A percentile compares a stretch with the other conserved stretches of the same genome.
phyloP scores from a whole-genome alignment of 2,329 filamentous ascomycete species.

The Rhynchosporium secalis region DNA sequence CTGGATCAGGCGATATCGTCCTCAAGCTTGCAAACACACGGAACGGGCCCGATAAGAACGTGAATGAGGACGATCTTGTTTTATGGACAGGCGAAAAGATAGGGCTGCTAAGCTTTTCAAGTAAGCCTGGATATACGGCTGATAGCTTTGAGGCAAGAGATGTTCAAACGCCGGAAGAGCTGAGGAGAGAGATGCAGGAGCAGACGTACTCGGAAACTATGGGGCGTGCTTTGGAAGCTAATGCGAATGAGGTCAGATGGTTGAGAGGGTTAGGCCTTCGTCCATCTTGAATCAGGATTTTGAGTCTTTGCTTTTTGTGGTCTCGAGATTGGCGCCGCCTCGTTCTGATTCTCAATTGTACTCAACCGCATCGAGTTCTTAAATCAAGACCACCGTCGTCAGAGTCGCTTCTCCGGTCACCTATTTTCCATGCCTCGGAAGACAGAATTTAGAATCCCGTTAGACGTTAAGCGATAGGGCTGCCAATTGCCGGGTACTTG shows the following conservation, averaged over 20 bases:
- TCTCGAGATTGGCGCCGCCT: background rate
- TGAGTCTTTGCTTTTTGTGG: background rate
- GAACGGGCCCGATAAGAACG: conserved; percentile 39
- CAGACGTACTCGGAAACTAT: conserved; percentile 67
- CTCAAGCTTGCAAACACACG: conserved; percentile 67
- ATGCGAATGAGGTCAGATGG: conserved; percentile 44
- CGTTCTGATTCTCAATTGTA: background rate
- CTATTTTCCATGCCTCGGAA: no score
- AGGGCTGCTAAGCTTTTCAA: conserved; percentile 68
- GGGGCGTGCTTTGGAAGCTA: conserved; percentile 70
- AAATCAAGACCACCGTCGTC: no score
- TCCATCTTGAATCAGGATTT: conserved; percentile 11
- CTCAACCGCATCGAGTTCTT: background rate
- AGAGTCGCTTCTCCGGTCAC: no score
- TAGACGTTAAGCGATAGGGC: background rate
- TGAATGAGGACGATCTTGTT: conserved; percentile 68
- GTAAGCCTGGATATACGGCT: conserved; percentile 48
- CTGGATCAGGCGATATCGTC: conserved; percentile 68
- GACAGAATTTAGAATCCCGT: no score
- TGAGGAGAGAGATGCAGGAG: conserved; percentile 55
- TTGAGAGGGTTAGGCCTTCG: conserved; percentile 28
- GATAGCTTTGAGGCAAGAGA: conserved; percentile 51
- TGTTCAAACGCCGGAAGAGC: conserved; percentile 45
- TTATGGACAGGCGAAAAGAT: conserved; percentile 88
- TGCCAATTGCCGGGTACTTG: background rate